Conservation (phyloP, 23 red algal species). For the Rhodosorus marinus region DNA sequence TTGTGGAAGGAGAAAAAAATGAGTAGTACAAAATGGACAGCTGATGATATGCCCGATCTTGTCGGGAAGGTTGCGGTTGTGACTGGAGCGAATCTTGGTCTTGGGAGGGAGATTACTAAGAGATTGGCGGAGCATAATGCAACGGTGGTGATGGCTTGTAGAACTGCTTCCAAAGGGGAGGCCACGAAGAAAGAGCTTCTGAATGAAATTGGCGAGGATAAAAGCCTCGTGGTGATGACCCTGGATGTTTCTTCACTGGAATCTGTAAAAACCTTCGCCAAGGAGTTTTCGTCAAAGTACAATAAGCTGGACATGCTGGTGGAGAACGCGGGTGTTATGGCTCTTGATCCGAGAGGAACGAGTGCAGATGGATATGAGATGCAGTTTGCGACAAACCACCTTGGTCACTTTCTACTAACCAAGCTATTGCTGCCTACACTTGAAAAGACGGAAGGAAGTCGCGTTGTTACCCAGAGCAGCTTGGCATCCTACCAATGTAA, state of each 20-base stretch:
- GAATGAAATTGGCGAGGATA: background rate
- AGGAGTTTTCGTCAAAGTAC: background rate
- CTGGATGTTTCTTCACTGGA: conserved; percentile 34
- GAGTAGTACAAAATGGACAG: too few relatives aligned
- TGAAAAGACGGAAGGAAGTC: too few relatives aligned
- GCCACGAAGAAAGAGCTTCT: conserved; percentile 2
- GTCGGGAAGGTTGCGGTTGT: conserved; percentile 14
- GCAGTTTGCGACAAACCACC: conserved; percentile 87
- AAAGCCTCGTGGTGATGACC: background rate
- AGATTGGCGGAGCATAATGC: conserved; percentile 31
- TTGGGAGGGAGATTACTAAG: conserved; percentile 58
- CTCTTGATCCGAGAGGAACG: conserved; percentile 4
- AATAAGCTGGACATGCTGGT: conserved; percentile 32
- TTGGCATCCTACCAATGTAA: too few relatives aligned
- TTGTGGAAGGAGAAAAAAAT: too few relatives aligned
- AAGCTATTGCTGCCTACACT: too few relatives aligned
- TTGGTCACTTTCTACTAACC: conserved; percentile 71
- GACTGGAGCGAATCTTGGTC: conserved; percentile 79
- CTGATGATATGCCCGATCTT: too few relatives aligned
- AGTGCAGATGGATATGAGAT: conserved; percentile 20
- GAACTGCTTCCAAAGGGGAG: conserved; percentile 20
- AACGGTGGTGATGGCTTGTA: conserved; percentile 47
- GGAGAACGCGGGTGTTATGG: conserved; percentile 79
- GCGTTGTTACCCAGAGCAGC: too few relatives aligned
- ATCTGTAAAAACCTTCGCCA: conserved; percentile 46